Evolutionary conservation across 345 rosid species (phyloP).

Genomic region (Eucalyptus rudis): DNA sequence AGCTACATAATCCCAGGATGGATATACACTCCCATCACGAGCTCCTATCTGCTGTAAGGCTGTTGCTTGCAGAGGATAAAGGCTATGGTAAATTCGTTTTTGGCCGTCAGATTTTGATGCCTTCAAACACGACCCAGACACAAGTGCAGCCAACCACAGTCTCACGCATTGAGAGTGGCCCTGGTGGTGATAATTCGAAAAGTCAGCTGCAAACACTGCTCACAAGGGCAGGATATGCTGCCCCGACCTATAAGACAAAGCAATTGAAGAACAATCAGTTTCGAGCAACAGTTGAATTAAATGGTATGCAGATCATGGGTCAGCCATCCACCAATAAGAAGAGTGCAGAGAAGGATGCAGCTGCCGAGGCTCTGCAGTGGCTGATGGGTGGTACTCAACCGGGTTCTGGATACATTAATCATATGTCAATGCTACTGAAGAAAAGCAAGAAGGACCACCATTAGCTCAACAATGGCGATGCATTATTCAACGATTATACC

Average conservation of each 20-base stretch:
- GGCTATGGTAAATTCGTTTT: slow-evolving; percentile 70
- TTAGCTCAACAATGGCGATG: neutral
- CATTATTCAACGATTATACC: neutral
- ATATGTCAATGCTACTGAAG: slow-evolving; percentile 64
- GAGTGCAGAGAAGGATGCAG: slow-evolving; percentile 93
- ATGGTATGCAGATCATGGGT: slow-evolving; percentile 64
- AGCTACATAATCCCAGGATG: slow-evolving; percentile 68
- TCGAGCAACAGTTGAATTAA: slow-evolving; percentile 61
- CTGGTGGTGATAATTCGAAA: slow-evolving; percentile 86
- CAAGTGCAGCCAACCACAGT: slow-evolving; percentile 9
- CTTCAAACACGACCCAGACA: slow-evolving; percentile 9
- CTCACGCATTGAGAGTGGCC: slow-evolving; percentile 60
- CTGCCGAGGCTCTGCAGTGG: slow-evolving; percentile 83
- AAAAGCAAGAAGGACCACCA: slow-evolving; percentile 58
- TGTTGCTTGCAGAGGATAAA: slow-evolving; percentile 45
- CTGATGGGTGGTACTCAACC: slow-evolving; percentile 42
- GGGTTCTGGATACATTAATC: slow-evolving; percentile 32
- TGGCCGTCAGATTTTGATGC: slow-evolving; percentile 37
- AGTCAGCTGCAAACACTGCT: slow-evolving; percentile 83
- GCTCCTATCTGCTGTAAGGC: slow-evolving; percentile 47
- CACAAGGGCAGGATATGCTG: slow-evolving; percentile 63
- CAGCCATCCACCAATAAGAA: slow-evolving; percentile 84
- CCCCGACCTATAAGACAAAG: slow-evolving; percentile 65
- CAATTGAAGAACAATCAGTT: slow-evolving; percentile 67
- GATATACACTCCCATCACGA: slow-evolving; percentile 32